Evolutionary conservation across 257 asterid genomes (phyloP).

Genomic region (Gentiana straminea): DNA sequence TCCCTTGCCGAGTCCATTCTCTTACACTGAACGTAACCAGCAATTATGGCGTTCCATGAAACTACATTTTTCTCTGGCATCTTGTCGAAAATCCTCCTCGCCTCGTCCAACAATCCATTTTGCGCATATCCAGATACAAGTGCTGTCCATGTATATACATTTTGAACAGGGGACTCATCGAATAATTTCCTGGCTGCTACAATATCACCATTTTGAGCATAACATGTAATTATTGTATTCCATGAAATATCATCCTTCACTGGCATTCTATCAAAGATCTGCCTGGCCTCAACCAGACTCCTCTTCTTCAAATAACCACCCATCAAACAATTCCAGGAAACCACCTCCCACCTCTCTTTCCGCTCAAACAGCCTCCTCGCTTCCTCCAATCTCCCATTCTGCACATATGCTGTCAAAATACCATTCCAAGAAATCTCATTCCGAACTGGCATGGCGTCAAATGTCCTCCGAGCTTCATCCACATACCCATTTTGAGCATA

Average conservation of each 20-base stretch:
- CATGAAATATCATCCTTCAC: constrained; percentile 68
- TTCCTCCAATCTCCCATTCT: constrained; percentile 74
- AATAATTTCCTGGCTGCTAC: constrained; percentile 62
- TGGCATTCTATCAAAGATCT: constrained; percentile 62
- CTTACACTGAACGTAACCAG: constrained; percentile 73
- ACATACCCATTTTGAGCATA: constrained; percentile 71
- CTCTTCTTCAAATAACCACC: constrained; percentile 80
- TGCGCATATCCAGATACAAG: constrained; percentile 85
- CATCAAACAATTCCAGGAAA: constrained; percentile 96
- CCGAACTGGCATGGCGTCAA: constrained; percentile 62
- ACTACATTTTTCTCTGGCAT: constrained; percentile 82
- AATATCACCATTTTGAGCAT: constrained; percentile 64
- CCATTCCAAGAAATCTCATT: constrained; percentile 96
- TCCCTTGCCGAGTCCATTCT: constrained; percentile 62
- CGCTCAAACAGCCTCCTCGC: constrained; percentile 70
- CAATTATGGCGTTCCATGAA: constrained; percentile 91
- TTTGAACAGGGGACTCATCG: constrained; percentile 50
- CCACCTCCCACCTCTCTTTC: constrained; percentile 60
- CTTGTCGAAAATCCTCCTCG: constrained; percentile 51
- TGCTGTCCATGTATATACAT: constrained; percentile 87
- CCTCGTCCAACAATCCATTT: constrained; percentile 64
- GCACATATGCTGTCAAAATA: constrained; percentile 72
- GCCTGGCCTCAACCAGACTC: constrained; percentile 61
- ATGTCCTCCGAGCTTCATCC: constrained; percentile 65
- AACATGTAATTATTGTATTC: constrained; percentile 81